Evolutionary conservation across 768 basidiomycete species (phyloP).

Genomic region (Boletus coccyginus): DNA sequence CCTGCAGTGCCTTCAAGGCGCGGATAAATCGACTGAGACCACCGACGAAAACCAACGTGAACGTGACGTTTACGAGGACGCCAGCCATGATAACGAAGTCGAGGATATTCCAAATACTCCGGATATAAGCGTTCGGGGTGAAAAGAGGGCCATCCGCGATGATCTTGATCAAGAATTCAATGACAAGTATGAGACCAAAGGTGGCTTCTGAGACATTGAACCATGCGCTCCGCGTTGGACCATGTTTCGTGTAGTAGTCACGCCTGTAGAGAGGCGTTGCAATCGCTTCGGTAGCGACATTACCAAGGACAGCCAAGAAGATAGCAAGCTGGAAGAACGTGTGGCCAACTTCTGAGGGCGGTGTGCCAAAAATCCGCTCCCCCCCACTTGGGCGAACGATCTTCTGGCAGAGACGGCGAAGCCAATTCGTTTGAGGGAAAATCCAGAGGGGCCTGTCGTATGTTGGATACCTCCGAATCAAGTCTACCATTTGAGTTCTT

Average conservation of each 20-base stretch:
- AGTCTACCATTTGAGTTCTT: slow-evolving; percentile 76
- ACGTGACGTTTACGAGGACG: slow-evolving; percentile 69
- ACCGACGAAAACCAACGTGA: slow-evolving; percentile 69
- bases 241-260: slow-evolving; percentile 59
- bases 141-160: slow-evolving; percentile 91
- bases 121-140: slow-evolving; percentile 88
- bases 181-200: slow-evolving; percentile 67
- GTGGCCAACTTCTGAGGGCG: slow-evolving; percentile 60
- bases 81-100: slow-evolving; percentile 85
- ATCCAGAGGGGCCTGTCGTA: slow-evolving; percentile 92
- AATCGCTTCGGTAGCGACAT: slow-evolving; percentile 76
- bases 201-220: slow-evolving; percentile 78
- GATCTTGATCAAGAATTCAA: slow-evolving; percentile 88
- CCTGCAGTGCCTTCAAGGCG: slow-evolving; percentile 83
- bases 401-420: slow-evolving; percentile 78
- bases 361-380: slow-evolving; percentile 82
- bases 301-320: slow-evolving; percentile 73
- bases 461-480: slow-evolving; percentile 83
- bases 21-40: slow-evolving; percentile 81
- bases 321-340: slow-evolving; percentile 74
- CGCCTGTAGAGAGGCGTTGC: slow-evolving; percentile 85
- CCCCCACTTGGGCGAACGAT: slow-evolving; percentile 81
- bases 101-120: slow-evolving; percentile 88
- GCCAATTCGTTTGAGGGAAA: slow-evolving; percentile 71
- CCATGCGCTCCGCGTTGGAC: slow-evolving; percentile 71